Evolutionary conservation across 768 basidiomycete species (phyloP).

Genomic region (Tulasnella sp.): DNA sequence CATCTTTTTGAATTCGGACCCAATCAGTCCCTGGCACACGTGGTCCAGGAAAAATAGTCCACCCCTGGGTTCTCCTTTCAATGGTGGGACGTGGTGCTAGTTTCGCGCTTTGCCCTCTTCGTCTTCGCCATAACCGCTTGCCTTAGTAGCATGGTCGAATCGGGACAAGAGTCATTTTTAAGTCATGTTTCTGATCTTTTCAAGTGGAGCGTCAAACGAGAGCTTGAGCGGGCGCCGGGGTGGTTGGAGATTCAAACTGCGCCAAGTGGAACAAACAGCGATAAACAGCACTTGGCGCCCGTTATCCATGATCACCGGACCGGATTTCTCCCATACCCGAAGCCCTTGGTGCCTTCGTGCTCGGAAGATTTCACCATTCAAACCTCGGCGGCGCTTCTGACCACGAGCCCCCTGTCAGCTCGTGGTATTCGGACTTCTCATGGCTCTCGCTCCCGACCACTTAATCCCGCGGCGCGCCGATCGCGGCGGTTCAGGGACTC

Average conservation of each 20-base stretch:
- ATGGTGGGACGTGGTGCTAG: conserved; percentile 45
- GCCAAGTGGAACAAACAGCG: neutral
- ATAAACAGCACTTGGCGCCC: neutral
- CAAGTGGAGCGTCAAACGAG: too few relatives aligned
- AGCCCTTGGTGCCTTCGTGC: neutral
- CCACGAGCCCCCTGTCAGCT: conserved; percentile 4
- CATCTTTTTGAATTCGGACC: conserved; percentile 43
- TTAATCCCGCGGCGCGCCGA: neutral
- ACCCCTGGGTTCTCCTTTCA: conserved; percentile 41
- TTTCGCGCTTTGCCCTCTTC: neutral
- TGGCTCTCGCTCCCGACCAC: neutral
- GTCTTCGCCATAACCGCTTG: neutral
- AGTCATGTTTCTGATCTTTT: too few relatives aligned
- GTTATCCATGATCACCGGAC: neutral
- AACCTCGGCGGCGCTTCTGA: neutral
- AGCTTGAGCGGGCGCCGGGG: too few relatives aligned
- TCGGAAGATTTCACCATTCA: conserved; percentile 3
- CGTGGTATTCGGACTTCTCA: conserved; percentile 4
- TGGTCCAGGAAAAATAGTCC: neutral
- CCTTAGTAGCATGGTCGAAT: neutral
- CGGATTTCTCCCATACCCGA: neutral
- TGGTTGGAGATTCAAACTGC: neutral
- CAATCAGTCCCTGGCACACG: neutral
- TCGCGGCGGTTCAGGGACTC: neutral
- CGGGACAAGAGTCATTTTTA: too few relatives aligned